Evolutionary conservation across 192 early-diverging fungal species (phyloP), one percentile per base, ranked within the genome.

Genomic region (Rhizoclosmatium globosum): DNA sequence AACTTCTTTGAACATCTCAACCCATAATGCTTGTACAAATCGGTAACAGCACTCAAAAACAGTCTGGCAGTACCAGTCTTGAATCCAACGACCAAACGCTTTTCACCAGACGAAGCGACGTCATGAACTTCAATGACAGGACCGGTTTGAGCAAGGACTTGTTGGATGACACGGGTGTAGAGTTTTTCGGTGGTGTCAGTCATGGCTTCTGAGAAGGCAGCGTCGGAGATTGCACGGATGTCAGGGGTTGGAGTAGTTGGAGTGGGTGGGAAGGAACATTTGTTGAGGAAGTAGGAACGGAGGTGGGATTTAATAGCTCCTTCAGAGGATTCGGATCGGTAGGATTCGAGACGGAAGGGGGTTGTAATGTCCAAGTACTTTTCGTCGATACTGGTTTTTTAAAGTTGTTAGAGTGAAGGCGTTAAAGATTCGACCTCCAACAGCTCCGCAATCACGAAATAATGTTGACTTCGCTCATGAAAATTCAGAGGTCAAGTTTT

Each of bases 21-120:
- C 69, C 89, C 86, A 85, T 97, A 97, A 87, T 93, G 96, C 87
- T 97, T 95, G 87, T 97, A 97, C 85, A 97, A 86, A 80, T 97
- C 95, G 23, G 92, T 93, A 86, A 97, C 86, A 74, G 95, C 95
- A n/a, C 93, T 92, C 82, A 95, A 94, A 86, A 95, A 96, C 69
- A 87, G 86, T 85, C 92, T 91, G 17, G 95, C 95, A 85, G 91
- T 93, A 81, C 92, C 83, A 82, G 95, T 94, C 79, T 92, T 90
- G 85, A 67, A 84, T 74, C 93, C 95, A 82, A 97, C 92, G 69
- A 97, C 92, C 50, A 97, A 85, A 60, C 95, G 92, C 72, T 91
- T 90, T 82, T 94, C 95, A 57, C 93, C 89, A 71, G 86, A 89
- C 69, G 86, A 88, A 79, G 92, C 90, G 56, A 97, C 90, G 84